phyloP scores from a whole-genome alignment of 169 alveolate genomes.

The Miamiensis avidus region DNA sequence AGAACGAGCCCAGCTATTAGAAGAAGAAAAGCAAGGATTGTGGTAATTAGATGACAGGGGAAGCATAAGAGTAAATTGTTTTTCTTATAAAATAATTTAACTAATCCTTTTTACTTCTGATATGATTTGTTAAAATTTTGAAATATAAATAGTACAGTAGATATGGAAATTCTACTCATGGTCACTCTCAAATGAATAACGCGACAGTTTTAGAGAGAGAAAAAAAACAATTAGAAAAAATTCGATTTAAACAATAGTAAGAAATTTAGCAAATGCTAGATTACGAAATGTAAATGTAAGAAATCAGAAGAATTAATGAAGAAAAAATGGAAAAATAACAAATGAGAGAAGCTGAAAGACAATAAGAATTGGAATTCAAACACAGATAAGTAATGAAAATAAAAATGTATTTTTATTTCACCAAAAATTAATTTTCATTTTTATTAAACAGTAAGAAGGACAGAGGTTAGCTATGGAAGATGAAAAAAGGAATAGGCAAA shows the following conservation, averaged over 20 bases:
- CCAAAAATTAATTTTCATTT: too few relatives aligned
- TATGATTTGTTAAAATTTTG: constrained; percentile 3
- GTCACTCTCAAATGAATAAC: neutral
- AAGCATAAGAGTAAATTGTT: constrained; percentile 15
- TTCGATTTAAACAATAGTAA: constrained; percentile 48
- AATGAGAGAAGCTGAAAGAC: constrained; percentile 48
- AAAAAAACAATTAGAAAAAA: constrained; percentile 45
- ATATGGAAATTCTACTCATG: neutral
- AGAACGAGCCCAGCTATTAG: constrained; percentile 24
- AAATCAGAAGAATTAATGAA: constrained; percentile 62
- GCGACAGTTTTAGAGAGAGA: constrained; percentile 49
- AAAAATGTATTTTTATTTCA: too few relatives aligned
- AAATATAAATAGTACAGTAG: constrained; percentile 6
- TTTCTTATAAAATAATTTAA: neutral
- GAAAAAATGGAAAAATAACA: constrained; percentile 46
- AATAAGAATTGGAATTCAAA: constrained; percentile 44
- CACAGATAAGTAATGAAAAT: constrained; percentile 45
- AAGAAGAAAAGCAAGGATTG: constrained; percentile 5
- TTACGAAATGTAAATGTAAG: constrained; percentile 61
- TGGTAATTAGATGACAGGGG: constrained; percentile 3
- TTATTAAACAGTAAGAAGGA: constrained; percentile 32
- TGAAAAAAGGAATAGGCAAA: constrained; percentile 29
- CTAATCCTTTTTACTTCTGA: neutral
- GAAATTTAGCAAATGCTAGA: constrained; percentile 70
- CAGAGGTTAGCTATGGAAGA: constrained; percentile 37